Evolutionary conservation across 768 basidiomycete genomes (phyloP).

Genomic region (Terana coerulea): DNA sequence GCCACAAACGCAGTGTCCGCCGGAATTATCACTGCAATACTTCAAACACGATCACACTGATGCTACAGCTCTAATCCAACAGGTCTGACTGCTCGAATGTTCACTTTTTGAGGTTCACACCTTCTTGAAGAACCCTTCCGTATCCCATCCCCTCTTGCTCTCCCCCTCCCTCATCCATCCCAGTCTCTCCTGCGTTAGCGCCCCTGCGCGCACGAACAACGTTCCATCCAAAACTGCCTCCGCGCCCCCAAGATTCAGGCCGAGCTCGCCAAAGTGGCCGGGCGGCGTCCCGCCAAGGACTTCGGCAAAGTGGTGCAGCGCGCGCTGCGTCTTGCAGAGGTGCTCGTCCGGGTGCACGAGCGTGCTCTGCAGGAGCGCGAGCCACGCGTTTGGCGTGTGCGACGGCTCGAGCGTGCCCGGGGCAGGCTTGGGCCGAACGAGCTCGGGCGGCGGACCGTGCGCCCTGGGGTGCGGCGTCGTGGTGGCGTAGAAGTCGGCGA

Average conservation of each 20-base stretch:
- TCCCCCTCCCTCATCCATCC: slow-evolving; percentile 16
- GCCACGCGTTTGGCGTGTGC: slow-evolving; percentile 55
- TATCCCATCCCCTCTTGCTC: slow-evolving; percentile 5
- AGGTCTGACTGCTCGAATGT: no score
- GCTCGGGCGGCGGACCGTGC: slow-evolving; percentile 17
- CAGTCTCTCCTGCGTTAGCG: slow-evolving; percentile 41
- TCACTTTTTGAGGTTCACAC: no score
- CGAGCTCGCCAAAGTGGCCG: slow-evolving; percentile 27
- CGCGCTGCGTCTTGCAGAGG: slow-evolving; percentile 45
- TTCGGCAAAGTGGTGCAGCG: slow-evolving; percentile 42
- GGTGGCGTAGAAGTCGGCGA: slow-evolving; percentile 43
- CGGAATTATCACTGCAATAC: no score
- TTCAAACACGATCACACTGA: no score
- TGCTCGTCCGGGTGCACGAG: slow-evolving; percentile 60
- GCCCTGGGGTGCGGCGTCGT: slow-evolving; percentile 7
- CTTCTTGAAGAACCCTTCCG: slow-evolving; percentile 6
- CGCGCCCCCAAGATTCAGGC: slow-evolving; percentile 39
- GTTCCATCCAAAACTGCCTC: slow-evolving; percentile 54
- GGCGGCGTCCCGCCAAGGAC: slow-evolving; percentile 39
- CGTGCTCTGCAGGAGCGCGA: slow-evolving; percentile 48
- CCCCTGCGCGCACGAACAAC: slow-evolving; percentile 56
- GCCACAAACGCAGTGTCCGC: no score
- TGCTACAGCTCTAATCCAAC: no score
- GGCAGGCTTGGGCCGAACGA: slow-evolving; percentile 21
- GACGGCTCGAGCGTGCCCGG: slow-evolving; percentile 28